These are phyloP conservation scores for Themeda triandra DNA, from an alignment of 176 grass and related monocot species.

Conservation along the genomic window DNA sequence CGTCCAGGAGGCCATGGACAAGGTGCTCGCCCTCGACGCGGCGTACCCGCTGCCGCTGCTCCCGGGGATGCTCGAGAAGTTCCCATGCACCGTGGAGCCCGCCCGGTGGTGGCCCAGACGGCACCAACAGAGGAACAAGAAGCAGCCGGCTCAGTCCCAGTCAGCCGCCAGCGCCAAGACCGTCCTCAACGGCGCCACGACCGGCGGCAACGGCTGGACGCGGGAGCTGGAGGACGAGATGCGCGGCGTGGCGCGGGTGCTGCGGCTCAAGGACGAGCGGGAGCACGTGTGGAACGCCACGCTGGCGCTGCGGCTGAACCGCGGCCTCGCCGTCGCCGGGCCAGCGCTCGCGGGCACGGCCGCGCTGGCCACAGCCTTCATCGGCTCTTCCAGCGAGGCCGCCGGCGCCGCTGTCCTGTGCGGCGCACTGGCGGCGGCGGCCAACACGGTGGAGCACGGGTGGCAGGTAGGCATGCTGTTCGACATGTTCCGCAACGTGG, in stretches of 20 bases:
- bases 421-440: constrained; percentile 32
- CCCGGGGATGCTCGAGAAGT: constrained; percentile 55
- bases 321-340: constrained; percentile 26
- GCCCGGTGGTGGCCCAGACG: constrained; percentile 51
- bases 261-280: constrained; percentile 49
- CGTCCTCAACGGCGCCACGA: background rate
- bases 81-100: constrained; percentile 42
- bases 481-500: constrained; percentile 41
- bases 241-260: constrained; percentile 35
- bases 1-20: constrained; percentile 5
- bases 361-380: constrained; percentile 27
- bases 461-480: constrained; percentile 58
- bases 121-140: background rate
- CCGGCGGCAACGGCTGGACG: constrained; percentile 32
- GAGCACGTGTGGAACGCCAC: constrained; percentile 26
- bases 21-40: constrained; percentile 43
- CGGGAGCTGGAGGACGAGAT: constrained; percentile 55
- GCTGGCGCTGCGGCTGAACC: constrained; percentile 18
- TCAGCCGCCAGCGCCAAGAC: background rate
- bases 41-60: constrained; percentile 55
- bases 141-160: too few species aligned
- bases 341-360: constrained; percentile 26
- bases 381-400: background rate
- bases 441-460: constrained; percentile 49
- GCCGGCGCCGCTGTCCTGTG: background rate